Evolutionary conservation across 768 basidiomycete species (phyloP).

Genomic region (Trichaptum fuscoviolaceum): DNA sequence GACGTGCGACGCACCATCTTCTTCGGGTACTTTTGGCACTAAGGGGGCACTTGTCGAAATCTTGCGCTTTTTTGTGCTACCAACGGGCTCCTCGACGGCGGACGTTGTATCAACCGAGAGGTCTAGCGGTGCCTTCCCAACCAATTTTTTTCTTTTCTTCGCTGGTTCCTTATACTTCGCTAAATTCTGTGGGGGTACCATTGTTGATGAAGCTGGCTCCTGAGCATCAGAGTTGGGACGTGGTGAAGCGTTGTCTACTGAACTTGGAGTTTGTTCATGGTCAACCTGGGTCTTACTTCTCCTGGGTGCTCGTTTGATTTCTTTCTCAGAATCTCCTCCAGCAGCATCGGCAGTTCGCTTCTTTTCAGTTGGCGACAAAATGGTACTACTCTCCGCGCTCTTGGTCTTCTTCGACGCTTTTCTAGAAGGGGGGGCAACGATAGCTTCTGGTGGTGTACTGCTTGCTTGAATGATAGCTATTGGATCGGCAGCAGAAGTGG

Average conservation of each 20-base stretch:
- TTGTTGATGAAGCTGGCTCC: background rate
- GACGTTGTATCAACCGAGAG: background rate
- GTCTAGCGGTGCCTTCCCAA: background rate
- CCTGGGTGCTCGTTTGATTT: no score
- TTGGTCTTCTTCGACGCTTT: constrained; percentile 6
- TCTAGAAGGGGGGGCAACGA: constrained; percentile 10
- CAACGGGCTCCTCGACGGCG: background rate
- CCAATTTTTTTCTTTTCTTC: background rate
- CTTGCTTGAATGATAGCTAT: background rate
- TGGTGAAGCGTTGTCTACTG: background rate
- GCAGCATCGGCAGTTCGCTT: background rate
- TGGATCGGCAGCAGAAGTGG: background rate
- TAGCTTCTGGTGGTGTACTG: constrained; percentile 8
- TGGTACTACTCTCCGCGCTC: constrained; percentile 4
- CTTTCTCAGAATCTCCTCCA: background rate
- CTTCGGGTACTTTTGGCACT: background rate
- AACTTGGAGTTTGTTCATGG: background rate
- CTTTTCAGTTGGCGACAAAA: constrained; percentile 12
- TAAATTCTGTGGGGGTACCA: background rate
- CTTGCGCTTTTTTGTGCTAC: background rate
- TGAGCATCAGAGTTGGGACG: background rate
- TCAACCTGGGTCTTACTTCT: background rate
- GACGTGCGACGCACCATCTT: background rate
- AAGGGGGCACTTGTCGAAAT: background rate
- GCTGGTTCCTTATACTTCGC: background rate